Evolutionary conservation across 305 asterid species (phyloP).

Genomic region (Nicotiana rustica): DNA sequence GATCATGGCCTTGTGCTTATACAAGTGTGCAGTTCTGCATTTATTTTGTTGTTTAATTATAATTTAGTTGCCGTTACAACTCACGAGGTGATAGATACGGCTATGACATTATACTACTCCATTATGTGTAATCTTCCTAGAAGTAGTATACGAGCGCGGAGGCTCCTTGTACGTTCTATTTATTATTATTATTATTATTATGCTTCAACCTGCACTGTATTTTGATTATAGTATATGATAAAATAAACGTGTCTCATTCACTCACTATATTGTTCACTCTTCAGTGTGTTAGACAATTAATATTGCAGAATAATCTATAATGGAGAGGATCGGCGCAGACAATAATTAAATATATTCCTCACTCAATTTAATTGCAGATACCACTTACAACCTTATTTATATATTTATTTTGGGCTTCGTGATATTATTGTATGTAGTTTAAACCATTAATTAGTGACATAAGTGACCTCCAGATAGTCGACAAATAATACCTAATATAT

Average conservation of each 20-base stretch:
- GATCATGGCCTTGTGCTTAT: background rate
- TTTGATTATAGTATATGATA: background rate
- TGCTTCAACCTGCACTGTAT: background rate
- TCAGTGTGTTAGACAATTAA: background rate
- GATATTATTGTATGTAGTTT: background rate
- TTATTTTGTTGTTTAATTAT: slow-evolving; percentile 20
- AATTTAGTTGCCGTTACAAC: slow-evolving; percentile 18
- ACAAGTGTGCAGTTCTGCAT: slow-evolving; percentile 8
- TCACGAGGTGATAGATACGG: slow-evolving; percentile 31
- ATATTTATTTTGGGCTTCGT: background rate
- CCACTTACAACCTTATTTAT: background rate
- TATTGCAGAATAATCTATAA: background rate
- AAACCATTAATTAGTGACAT: background rate
- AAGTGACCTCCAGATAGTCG: background rate
- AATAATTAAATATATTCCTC: background rate
- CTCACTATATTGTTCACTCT: background rate
- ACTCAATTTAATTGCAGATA: background rate
- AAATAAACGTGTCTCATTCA: slow-evolving; percentile 3
- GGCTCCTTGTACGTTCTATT: slow-evolving; percentile 15
- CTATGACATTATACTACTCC: slow-evolving; percentile 14
- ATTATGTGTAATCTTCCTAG: slow-evolving; percentile 23
- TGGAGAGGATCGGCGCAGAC: background rate
- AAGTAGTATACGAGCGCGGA: slow-evolving; percentile 7
- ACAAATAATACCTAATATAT: background rate
- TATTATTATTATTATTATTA: background rate